Base-by-base conservation (phyloP, 495 filamentous ascomycete species). In the Pyrenopolyporus hunteri region DNA sequence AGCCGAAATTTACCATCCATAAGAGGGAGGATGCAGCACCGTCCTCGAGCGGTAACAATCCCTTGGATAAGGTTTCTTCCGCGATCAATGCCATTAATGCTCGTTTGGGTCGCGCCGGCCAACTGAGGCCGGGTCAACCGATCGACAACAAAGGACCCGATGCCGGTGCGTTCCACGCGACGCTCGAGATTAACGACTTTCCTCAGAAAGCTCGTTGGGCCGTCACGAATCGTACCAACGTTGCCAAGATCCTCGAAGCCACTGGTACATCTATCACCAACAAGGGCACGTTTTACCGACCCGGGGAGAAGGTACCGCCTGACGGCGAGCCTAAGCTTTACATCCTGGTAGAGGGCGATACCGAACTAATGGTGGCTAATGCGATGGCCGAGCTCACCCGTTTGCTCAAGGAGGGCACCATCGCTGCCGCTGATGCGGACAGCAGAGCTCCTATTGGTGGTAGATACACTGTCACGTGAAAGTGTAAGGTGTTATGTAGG, bases 61-160 rank as follows among this genome's bases (percentile, higher is more conserved):
- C 90, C 6, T 77, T 97, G 56, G 92, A 93, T 67, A 89, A 89
- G 73, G 94, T 95, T 48, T 86, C 85, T 32, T 87, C 85, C 25
- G 94, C 92, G 5, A 92, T 92, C 63, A 90, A 88, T 55, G 87
- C 86, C 69, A 96, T 98, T 70, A 86, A 95, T 71, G 85, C 87
- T 32, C 91, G 93, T 53, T 78, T 98, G 16, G 93, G 90, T 65
- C 87, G 90, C 57, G 89, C 89, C 26, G 90, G 91, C 52, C 89
- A 92, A 66, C 84, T 97, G 65, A 87, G 93, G 63, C 87, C 88
- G 2, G 95, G 94, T 4, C 91, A 96, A 42, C 94, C 95, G 13
- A 97, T 97, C 69, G 94, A 99, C 78, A 99, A 99, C 73, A 96
- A 97, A 72, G 94, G 94, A 3, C 94, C 94, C 9, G 94, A 99